phyloP scores from a whole-genome alignment of 2,329 filamentous ascomycete species.

The Exutisphaerella laricina region DNA sequence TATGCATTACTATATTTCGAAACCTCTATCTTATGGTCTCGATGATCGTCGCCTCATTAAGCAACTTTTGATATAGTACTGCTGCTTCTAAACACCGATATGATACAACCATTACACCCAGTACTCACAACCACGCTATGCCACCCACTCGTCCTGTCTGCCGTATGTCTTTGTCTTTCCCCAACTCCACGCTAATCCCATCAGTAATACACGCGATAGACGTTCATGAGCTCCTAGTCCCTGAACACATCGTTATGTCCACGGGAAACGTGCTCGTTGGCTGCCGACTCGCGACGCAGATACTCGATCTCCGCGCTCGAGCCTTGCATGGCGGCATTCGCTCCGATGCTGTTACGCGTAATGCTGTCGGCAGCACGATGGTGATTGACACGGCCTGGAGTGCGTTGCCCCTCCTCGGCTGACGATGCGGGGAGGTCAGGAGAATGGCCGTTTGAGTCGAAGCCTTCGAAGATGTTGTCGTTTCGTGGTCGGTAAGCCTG shows the following conservation, averaged over 20 bases:
- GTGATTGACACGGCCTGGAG: constrained; percentile 18
- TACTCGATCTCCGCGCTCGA: constrained; percentile 11
- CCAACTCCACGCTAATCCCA: constrained; percentile 3
- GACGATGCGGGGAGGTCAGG: constrained; percentile 8
- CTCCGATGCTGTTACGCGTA: constrained; percentile 27
- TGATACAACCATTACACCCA: no score
- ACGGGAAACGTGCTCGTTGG: neutral
- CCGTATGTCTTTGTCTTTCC: neutral
- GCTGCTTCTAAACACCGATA: no score
- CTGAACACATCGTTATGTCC: constrained; percentile 1
- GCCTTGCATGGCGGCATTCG: constrained; percentile 23
- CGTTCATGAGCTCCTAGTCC: constrained; percentile 3
- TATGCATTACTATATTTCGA: no score
- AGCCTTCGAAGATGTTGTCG: constrained; percentile 23
- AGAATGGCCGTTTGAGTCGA: constrained; percentile 20
- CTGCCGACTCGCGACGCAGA: constrained; percentile 1
- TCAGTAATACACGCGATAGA: neutral
- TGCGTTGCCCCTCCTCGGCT: constrained; percentile 1
- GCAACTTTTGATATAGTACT: no score
- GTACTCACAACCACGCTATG: neutral
- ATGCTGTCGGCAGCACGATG: constrained; percentile 30
- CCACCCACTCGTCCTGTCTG: neutral
- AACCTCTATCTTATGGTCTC: no score
- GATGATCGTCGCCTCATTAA: no score
- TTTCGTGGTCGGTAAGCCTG: constrained; percentile 8